A percentile compares a stretch with the other conserved stretches of the same genome.
These are phyloP conservation scores for Yamadazyma triangularis DNA, from an alignment of 1,139 yeast species.

Conservation along the genomic window DNA sequence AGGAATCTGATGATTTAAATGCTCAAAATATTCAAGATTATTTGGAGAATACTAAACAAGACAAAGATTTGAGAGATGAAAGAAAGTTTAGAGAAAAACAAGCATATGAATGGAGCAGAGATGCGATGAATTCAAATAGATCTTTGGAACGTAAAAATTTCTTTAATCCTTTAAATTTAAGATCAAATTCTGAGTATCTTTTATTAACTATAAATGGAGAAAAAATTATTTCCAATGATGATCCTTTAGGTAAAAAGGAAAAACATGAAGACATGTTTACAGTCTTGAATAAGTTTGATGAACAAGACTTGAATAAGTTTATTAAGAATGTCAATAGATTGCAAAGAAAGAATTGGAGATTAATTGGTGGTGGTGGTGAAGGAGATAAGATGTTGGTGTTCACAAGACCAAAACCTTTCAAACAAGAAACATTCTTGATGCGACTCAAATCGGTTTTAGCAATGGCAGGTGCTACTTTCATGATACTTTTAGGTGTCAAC, in stretches of 20 bases:
- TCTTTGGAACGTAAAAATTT: constrained; percentile 44
- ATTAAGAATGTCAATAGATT: constrained; percentile 23
- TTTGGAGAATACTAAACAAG: constrained; percentile 39
- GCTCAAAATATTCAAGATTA: constrained; percentile 21
- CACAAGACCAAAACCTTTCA: constrained; percentile 1
- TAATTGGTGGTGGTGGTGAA: constrained; percentile 25
- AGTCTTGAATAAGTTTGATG: constrained; percentile 36
- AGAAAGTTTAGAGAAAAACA: constrained; percentile 43
- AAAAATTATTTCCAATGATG: constrained; percentile 31
- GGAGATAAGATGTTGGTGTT: constrained; percentile 4
- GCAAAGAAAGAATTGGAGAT: constrained; percentile 31
- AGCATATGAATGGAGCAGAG: constrained; percentile 52
- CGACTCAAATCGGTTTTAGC: constrained; percentile 27
- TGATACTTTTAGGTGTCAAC: constrained; percentile 26
- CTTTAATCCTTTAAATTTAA: constrained; percentile 37
- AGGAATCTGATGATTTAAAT: constrained; percentile 1
- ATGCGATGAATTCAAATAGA: constrained; percentile 29
- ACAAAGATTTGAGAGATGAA: constrained; percentile 36
- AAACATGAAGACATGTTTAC: constrained; percentile 42
- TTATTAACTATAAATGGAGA: constrained; percentile 44
- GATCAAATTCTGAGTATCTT: constrained; percentile 21
- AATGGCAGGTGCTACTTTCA: constrained; percentile 28
- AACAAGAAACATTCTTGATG: constrained; percentile 9
- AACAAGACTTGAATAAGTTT: constrained; percentile 23
- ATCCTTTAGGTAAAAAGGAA: constrained; percentile 33